Base-by-base conservation (phyloP, 1,139 yeast genomes). In the Kodamaea suecica region DNA sequence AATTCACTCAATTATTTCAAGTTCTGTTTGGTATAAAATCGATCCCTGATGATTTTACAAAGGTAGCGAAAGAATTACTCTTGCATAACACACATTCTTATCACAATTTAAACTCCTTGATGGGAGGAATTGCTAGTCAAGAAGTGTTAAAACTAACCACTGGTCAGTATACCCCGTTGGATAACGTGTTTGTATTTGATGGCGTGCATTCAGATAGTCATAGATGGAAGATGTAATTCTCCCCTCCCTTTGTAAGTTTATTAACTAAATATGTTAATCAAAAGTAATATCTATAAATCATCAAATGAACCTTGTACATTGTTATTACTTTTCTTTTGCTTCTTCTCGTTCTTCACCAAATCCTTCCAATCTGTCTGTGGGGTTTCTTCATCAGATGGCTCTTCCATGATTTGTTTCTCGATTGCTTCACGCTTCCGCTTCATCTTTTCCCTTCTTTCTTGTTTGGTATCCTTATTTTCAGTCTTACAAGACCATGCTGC, bases 361-460 rank as follows among this genome's bases (percentile, higher is more conserved):
- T 85, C 94, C 61, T 92, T 92, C 98, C 98, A 92, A 59, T 92
- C 98, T 21, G 66, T 74, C 38, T 69, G 73, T 1, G 68, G 61
- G 23, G 78, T 84, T 15, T 78, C 78, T 21, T 73, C 83, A 17
- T 66, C 72, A 3, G 70, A 52, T 39, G 69, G 44, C 29, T 70
- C 75, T 37, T 70, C 68, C 62, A 63, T 65, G 35, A 74, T 60
- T 57, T 68, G 76, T 53, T 64, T 74, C 54, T 79, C 85, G 27
- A 76, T 73, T 5, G 78, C 77, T 56, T 83, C 77, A 55, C 85
- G 65, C 55, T 79, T 73, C 44, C 80, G 52, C 59, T 76, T 75
- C 70, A 81, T 53, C 57, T 78, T 80, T 27, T 75, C 81, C 40
- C 78, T 74, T 45, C 95, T 71, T 38, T 74, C 81, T 16, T 68